Percentiles rank a stretch among this genome's conserved stretches.
Evolutionary conservation across 306 rosid genomes (phyloP).

Genomic region (Pyrus bretschneideri): DNA sequence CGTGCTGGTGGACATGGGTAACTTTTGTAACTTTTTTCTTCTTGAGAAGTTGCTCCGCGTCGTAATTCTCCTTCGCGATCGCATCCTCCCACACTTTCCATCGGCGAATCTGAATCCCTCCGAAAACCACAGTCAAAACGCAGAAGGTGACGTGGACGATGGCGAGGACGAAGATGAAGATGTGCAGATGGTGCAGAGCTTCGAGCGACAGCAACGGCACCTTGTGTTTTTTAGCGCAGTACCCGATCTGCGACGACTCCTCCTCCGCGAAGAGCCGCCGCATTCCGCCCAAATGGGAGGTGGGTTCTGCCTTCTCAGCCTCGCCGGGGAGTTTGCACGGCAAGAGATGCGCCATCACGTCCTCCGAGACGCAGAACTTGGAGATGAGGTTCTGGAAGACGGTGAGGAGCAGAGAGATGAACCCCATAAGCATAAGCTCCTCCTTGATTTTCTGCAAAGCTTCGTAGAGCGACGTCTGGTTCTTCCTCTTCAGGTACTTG

Average conservation of each 20-base stretch:
- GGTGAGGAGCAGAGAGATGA: slow-evolving; percentile 81
- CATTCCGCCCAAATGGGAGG: neutral
- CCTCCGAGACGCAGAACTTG: slow-evolving; percentile 51
- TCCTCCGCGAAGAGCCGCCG: slow-evolving; percentile 15
- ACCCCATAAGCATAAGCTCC: slow-evolving; percentile 89
- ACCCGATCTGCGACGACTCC: neutral
- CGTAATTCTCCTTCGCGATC: slow-evolving; percentile 45
- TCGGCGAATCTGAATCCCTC: slow-evolving; percentile 71
- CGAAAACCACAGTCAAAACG: slow-evolving; percentile 69
- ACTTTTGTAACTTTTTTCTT: slow-evolving; percentile 7
- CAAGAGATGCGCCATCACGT: slow-evolving; percentile 42
- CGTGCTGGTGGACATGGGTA: slow-evolving; percentile 61
- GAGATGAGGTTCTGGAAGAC: slow-evolving; percentile 61
- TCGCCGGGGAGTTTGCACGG: slow-evolving; percentile 37
- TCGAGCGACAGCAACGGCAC: slow-evolving; percentile 59
- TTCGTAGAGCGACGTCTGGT: slow-evolving; percentile 78
- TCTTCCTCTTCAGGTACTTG: slow-evolving; percentile 35
- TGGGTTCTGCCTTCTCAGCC: neutral
- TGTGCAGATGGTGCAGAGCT: slow-evolving; percentile 74
- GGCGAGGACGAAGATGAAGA: slow-evolving; percentile 75
- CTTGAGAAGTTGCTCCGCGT: slow-evolving; percentile 30
- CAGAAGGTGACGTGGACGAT: slow-evolving; percentile 70
- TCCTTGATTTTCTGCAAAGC: slow-evolving; percentile 87
- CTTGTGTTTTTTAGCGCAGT: slow-evolving; percentile 26
- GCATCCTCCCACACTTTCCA: slow-evolving; percentile 89